Base-by-base conservation (phyloP, 805 yeast species). In the Kuraishia borneana region DNA sequence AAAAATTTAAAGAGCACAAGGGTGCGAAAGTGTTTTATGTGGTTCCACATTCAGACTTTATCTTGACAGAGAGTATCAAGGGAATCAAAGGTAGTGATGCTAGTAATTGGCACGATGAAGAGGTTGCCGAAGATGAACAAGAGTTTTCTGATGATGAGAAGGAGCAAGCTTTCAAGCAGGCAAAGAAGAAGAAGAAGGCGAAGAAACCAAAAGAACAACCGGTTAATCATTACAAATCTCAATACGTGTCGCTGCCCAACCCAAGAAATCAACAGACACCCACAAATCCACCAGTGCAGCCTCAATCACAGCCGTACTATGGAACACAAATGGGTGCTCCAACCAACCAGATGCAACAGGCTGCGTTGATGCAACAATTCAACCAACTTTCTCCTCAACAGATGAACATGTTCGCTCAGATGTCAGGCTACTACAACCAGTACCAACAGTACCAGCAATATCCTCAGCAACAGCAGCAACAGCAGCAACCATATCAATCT, bases 61-160 rank as follows among this genome's bases (percentile, higher is more conserved):
- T 82, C 6, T 73, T 76, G 42, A 89, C 97, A 0, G 81, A 80
- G 34, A 59, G 72, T 18, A 67, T 88, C 36, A 83, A 75, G 45
- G 60, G 67, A 17, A 38, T 76, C 14, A 88, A 80, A 47, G 98
- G 97, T 18, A 79, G 87, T 2, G 98, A 92, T 60, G 98, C 98
- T 0, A 82, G 94, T 48, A 92, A 92, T 46, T 78, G 84, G 53
- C 81, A 84, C 51, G 98, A 92, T 54, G 97, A 92, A 58, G 98
- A 92, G 48, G 57, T 89, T 21, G 85, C 95, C 0, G 87, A 77
- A 44, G 94, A 83, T 21, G 97, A 92, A 53, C 94, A 84, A 53
- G 97, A 89, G 51, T 89, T 79, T 44, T 83, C 96, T 2, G 97
- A 92, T 53, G 97, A 92, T 54, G 97, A 89, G 50, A 73, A 72